phyloP scores from a whole-genome alignment of 108 stramenopile species.

The Pseudonitzschia multistriata region DNA sequence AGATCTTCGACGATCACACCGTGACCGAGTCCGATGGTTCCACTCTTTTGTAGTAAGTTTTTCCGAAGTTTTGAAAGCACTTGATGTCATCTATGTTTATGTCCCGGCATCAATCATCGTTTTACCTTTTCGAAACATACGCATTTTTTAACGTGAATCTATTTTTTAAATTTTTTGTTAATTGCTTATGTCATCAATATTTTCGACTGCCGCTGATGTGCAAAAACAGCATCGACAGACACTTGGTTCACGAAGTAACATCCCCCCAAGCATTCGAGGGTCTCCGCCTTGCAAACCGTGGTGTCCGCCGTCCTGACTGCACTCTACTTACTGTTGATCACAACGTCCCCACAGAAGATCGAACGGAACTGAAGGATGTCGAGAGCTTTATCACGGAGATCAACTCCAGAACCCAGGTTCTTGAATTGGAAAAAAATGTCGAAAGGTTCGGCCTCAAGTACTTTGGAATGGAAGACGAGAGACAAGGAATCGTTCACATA shows the following conservation, averaged over 20 bases:
- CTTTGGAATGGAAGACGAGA: slow-evolving; percentile 92
- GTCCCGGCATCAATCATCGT: no score
- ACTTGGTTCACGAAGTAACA: slow-evolving; percentile 91
- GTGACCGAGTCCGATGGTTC: slow-evolving; percentile 82
- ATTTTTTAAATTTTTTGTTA: not conserved
- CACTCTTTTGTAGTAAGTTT: slow-evolving; percentile 68
- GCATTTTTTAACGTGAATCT: not conserved
- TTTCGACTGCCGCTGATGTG: not conserved
- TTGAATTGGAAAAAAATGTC: slow-evolving; percentile 83
- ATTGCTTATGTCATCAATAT: not conserved
- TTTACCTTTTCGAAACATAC: not conserved
- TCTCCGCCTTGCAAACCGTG: slow-evolving; percentile 73
- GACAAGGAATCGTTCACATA: slow-evolving; percentile 95
- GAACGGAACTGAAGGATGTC: slow-evolving; percentile 59
- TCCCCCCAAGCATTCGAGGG: slow-evolving; percentile 97
- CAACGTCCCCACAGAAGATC: slow-evolving; percentile 91
- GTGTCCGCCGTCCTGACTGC: slow-evolving; percentile 91
- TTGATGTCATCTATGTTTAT: not conserved
- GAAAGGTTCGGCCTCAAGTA: slow-evolving; percentile 89
- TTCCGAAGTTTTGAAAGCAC: not conserved
- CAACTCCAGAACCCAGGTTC: slow-evolving; percentile 79
- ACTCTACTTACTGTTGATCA: slow-evolving; percentile 93
- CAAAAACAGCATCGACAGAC: slow-evolving; percentile 71
- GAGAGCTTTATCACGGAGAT: slow-evolving; percentile 82
- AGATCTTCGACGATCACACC: slow-evolving; percentile 90